phyloP scores from a whole-genome alignment of 192 early-diverging fungal genomes.

The Dissophora ornata region DNA sequence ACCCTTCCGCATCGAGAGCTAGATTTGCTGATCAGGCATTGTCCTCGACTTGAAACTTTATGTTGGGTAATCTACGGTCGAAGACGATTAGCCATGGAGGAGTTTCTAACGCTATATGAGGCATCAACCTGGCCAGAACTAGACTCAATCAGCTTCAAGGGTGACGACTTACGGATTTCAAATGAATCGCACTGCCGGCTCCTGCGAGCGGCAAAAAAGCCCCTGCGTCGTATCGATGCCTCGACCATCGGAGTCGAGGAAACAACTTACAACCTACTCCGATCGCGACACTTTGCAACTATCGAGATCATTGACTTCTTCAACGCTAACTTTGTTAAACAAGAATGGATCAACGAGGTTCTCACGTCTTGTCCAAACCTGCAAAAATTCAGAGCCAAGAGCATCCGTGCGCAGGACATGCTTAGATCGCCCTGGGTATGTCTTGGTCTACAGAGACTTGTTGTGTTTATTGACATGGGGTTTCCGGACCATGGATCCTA shows the following conservation, averaged over 20 bases:
- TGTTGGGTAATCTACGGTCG: neutral
- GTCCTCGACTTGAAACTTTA: neutral
- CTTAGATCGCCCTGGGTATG: constrained; percentile 12
- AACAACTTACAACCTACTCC: neutral
- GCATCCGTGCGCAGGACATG: neutral
- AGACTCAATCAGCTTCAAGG: neutral
- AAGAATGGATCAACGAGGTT: neutral
- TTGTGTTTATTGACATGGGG: constrained; percentile 15
- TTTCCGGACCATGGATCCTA: neutral
- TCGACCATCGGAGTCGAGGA: neutral
- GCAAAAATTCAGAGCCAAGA: neutral
- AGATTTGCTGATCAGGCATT: neutral
- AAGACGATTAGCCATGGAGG: too few relatives aligned
- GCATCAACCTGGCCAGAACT: constrained; percentile 12
- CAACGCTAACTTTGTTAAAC: neutral
- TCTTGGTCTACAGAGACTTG: neutral
- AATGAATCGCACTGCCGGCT: neutral
- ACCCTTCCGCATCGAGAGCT: neutral
- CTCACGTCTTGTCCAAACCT: constrained; percentile 1
- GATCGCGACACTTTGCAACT: constrained; percentile 9
- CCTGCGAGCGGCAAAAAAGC: neutral
- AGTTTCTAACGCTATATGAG: neutral
- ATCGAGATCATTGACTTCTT: neutral
- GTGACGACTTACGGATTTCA: neutral
- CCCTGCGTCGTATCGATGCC: constrained; percentile 3